Conservation (phyloP, 805 yeast species). For the Wickerhamiella parazyma region DNA sequence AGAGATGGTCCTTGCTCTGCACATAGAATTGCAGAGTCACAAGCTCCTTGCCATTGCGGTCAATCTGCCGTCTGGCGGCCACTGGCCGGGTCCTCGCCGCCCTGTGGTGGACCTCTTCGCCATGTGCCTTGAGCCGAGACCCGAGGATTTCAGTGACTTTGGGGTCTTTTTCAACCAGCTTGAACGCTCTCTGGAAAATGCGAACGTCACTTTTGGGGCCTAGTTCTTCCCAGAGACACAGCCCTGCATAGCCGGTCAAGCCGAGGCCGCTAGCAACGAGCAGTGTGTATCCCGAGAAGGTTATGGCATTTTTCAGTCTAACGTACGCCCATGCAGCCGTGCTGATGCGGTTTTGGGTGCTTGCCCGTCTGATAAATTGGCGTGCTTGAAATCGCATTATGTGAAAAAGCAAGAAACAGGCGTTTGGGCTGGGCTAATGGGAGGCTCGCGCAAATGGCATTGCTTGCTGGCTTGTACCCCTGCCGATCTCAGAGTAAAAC, state of each 20-base stretch:
- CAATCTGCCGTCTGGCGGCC: conserved; percentile 43
- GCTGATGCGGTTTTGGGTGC: conserved; percentile 3
- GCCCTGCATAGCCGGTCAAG: conserved; percentile 41
- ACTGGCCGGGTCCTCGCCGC: conserved; percentile 88
- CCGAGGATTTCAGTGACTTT: conserved; percentile 44
- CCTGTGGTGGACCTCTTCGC: conserved; percentile 48
- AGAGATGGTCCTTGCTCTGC: conserved; percentile 52
- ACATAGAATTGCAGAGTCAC: conserved; percentile 77
- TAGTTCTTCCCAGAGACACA: conserved; percentile 63
- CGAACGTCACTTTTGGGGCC: conserved; percentile 88
- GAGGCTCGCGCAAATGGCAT: background rate
- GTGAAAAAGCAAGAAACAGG: background rate
- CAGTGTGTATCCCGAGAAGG: conserved; percentile 24
- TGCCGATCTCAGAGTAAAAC: too few relatives aligned
- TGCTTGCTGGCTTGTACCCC: too few relatives aligned
- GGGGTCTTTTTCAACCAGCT: conserved; percentile 55
- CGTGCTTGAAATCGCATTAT: background rate
- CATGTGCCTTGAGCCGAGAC: conserved; percentile 66
- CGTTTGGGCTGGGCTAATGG: background rate
- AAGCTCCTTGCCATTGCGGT: conserved; percentile 67
- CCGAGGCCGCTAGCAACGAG: conserved; percentile 26
- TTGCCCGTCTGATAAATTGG: background rate
- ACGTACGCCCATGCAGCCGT: conserved; percentile 5
- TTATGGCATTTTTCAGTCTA: conserved; percentile 17
- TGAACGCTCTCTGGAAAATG: conserved; percentile 76